These are phyloP conservation scores for Parasarocladium wereldwijsianum DNA, from an alignment of 2,329 filamentous ascomycete species.

Conservation along the genomic window DNA sequence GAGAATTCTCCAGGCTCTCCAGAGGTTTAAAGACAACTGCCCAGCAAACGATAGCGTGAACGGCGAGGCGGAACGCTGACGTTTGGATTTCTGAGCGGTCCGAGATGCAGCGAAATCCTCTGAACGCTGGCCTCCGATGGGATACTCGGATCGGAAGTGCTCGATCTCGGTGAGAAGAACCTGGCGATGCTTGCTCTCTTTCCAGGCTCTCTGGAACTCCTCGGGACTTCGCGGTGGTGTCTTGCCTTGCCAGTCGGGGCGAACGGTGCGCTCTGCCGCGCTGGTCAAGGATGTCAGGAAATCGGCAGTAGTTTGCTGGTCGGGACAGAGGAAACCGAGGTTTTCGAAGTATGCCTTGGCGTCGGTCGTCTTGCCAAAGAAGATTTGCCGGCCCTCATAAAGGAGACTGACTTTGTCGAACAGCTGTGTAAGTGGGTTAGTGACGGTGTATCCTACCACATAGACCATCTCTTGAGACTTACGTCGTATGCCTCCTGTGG, in stretches of 20 bases:
- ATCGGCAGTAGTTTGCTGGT: constrained; percentile 54
- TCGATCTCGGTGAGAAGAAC: constrained; percentile 15
- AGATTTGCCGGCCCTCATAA: constrained; percentile 48
- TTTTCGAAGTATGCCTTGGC: constrained; percentile 52
- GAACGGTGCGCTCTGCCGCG: constrained; percentile 38
- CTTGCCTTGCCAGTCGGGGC: constrained; percentile 33
- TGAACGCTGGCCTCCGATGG: constrained; percentile 11
- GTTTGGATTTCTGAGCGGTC: constrained; percentile 8
- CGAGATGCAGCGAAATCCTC: constrained; percentile 8
- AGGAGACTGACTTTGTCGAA: constrained; percentile 45
- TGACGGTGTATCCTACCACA: background rate
- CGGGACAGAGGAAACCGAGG: constrained; percentile 52
- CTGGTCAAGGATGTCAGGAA: constrained; percentile 60
- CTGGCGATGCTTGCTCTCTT: constrained; percentile 9
- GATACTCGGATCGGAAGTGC: constrained; percentile 11
- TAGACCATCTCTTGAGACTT: background rate
- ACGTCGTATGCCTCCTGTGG: constrained; percentile 47
- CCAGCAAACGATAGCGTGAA: constrained; percentile 29
- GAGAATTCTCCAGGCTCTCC: constrained; percentile 10
- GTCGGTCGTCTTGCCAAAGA: constrained; percentile 42
- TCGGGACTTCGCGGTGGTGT: constrained; percentile 17
- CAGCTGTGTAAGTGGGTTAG: constrained; percentile 11
- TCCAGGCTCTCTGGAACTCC: constrained; percentile 15
- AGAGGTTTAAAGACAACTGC: constrained; percentile 25
- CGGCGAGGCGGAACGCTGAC: constrained; percentile 26